Conservation (phyloP, 2,329 filamentous ascomycete species). For the Phaeophleospora eucalypticola region DNA sequence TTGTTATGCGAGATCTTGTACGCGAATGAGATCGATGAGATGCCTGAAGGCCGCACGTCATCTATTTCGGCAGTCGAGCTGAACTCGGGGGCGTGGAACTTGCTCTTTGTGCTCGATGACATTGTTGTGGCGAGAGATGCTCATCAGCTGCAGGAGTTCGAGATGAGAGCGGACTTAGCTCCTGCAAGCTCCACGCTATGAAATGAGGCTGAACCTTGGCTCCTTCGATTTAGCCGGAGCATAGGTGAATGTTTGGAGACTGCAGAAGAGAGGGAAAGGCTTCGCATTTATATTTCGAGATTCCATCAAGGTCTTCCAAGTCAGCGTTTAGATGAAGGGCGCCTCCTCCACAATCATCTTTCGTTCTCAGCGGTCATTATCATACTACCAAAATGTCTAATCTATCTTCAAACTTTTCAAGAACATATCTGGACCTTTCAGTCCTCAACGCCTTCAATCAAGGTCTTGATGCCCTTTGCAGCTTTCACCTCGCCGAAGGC, state of each 20-base stretch:
- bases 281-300: no score
- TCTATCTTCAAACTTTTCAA: not conserved
- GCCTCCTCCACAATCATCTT: no score
- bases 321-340: no score
- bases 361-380: no score
- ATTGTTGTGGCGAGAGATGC: not conserved
- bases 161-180: not conserved
- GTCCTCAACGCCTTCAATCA: constrained; percentile 40
- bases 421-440: not conserved
- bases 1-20: not conserved
- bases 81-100: not conserved
- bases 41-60: not conserved
- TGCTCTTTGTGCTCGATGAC: not conserved
- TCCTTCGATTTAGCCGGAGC: not conserved
- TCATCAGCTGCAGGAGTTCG: not conserved
- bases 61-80: not conserved
- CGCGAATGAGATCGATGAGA: not conserved
- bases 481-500: constrained; percentile 84
- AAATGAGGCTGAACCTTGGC: not conserved
- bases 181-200: not conserved
- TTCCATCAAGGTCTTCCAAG: no score
- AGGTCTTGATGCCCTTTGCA: constrained; percentile 70
- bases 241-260: no score
- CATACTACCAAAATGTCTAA: no score
- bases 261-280: no score